A percentile compares a stretch with the other conserved stretches of the same genome.
Conservation (phyloP, 2,329 filamentous ascomycete species). For the Exophiala sideris region DNA sequence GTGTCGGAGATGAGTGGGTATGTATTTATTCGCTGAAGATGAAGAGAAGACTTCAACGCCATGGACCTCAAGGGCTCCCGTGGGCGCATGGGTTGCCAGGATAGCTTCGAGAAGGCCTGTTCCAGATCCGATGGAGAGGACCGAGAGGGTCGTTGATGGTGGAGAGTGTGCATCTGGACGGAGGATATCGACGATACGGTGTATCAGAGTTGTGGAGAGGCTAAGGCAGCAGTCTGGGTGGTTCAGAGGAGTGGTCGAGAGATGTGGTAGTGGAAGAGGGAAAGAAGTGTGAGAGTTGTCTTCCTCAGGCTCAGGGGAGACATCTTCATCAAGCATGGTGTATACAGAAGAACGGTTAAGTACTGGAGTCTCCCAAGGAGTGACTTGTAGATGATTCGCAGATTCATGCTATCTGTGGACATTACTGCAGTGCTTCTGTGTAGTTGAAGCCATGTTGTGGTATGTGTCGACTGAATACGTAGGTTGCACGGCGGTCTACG, state of each 20-base stretch:
- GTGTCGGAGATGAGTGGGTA: conserved; percentile 41
- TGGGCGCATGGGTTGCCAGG: conserved; percentile 31
- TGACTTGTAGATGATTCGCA: too few species aligned
- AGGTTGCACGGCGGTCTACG: too few species aligned
- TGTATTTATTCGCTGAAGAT: conserved; percentile 40
- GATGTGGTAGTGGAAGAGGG: not conserved
- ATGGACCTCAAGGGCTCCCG: conserved; percentile 33
- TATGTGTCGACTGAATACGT: too few species aligned
- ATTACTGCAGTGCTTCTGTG: too few species aligned
- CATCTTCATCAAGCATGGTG: too few species aligned
- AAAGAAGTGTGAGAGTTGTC: too few species aligned
- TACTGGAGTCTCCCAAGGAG: too few species aligned
- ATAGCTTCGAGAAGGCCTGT: conserved; percentile 50
- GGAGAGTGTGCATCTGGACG: not conserved
- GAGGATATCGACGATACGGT: not conserved
- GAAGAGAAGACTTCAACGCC: conserved; percentile 50
- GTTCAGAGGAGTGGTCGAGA: not conserved
- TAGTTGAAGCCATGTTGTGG: too few species aligned
- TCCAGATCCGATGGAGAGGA: conserved; percentile 50
- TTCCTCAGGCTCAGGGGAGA: too few species aligned
- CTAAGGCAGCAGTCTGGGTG: conserved; percentile 5
- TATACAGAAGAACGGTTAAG: too few species aligned
- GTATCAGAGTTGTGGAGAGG: not conserved
- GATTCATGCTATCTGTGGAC: too few species aligned
- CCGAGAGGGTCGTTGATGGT: not conserved